Evolutionary conservation across 2,329 filamentous ascomycete genomes (phyloP), one percentile per base, ranked within the genome.

Genomic region (Pseudocercospora eumusae): DNA sequence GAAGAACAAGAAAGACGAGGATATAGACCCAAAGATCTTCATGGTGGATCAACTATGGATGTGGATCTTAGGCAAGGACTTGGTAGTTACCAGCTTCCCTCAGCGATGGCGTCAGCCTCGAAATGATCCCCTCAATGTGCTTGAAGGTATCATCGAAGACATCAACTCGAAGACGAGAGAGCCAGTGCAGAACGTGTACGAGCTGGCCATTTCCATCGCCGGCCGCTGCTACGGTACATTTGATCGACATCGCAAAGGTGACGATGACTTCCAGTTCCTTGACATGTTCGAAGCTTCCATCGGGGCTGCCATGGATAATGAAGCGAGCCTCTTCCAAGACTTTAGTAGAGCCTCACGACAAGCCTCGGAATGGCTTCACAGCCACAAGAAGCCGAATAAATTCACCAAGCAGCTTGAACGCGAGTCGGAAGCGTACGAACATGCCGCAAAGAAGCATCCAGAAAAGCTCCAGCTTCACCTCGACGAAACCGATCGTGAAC

Each of bases 41-140:
- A 69, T 69, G 67, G 59, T 89, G 0, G 86, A 89, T 70, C 86
- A 89, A 67, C 75, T 89, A 1, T 89, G 86, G 86, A 81, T 88
- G 70, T 88, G 85, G 83, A 79, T 87, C 2, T 69, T 88, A 0
- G 76, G 83, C 61, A 78, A 77, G 71, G 85, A 87, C 61, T 74
- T 88, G 15, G 81, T 89, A 18, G 80, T 89, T 10, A 85, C 84
- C 0, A 81, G 82, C 57, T 86, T 86, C 60, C 83, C 84, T 1
- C 81, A 85, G 64, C 76, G 83, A 4, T 86, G 83, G 83, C 77
- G 83, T 31, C 84, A 87, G 69, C 84, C 84, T 0, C 83, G 82
- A 56, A 84, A 86, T 57, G 85, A 88, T 60, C 84, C 84, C 0
- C 73, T 88, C 11, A 87, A 88, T 61, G 84, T 88, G 1, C 75